These are phyloP conservation scores for Hanseniaspora lachancei DNA, from an alignment of 805 yeast genomes.

Conservation along the genomic window DNA sequence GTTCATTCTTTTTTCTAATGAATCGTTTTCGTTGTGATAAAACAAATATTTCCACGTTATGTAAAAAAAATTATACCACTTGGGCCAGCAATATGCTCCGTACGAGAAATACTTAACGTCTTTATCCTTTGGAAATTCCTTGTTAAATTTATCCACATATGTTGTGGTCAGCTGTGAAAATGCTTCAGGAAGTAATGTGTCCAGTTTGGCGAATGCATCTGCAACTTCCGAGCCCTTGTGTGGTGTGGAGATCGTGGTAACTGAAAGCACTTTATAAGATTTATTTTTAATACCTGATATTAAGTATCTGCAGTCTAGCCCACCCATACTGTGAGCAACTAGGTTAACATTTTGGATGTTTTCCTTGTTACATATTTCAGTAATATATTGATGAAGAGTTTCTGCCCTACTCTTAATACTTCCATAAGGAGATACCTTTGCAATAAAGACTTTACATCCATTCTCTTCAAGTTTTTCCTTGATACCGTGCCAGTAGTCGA, in stretches of 20 bases:
- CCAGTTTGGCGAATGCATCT: constrained; percentile 33
- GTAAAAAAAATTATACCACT: constrained; percentile 47
- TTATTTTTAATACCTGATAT: constrained; percentile 39
- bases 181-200: constrained; percentile 28
- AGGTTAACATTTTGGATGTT: constrained; percentile 47
- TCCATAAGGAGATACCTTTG: constrained; percentile 75
- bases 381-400: constrained; percentile 40
- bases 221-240: constrained; percentile 81
- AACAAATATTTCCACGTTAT: constrained; percentile 54
- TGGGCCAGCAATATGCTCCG: constrained; percentile 62
- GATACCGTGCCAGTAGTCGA: constrained; percentile 78
- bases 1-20: constrained; percentile 38
- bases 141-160: constrained; percentile 43
- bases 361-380: constrained; percentile 13
- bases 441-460: constrained; percentile 59
- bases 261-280: constrained; percentile 48
- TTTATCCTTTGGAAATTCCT: constrained; percentile 39
- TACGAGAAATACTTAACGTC: constrained; percentile 64
- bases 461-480: constrained; percentile 42
- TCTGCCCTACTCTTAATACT: constrained; percentile 57
- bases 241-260: constrained; percentile 81
- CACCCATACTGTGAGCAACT: constrained; percentile 91
- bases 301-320: constrained; percentile 68
- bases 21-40: constrained; percentile 4
- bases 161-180: constrained; percentile 56